A percentile compares a stretch with the other conserved stretches of the same genome.
Conservation (phyloP, 2,329 filamentous ascomycete genomes). For the Aspergillus glaucus region DNA sequence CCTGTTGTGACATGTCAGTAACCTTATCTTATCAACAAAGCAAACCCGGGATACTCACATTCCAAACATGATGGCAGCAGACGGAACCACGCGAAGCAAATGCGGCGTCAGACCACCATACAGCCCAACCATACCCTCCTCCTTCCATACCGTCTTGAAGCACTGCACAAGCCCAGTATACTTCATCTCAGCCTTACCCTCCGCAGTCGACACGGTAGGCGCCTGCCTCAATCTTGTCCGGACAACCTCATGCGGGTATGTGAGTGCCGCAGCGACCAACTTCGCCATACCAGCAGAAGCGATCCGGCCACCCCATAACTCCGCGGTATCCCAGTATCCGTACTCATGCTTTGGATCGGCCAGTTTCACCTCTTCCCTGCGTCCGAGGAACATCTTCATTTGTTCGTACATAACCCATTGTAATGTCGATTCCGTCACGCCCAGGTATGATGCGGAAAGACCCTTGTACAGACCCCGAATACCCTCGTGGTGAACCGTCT, state of each 20-base stretch:
- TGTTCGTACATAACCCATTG: conserved; percentile 95
- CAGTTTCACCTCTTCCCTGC: conserved; percentile 54
- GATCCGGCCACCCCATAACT: conserved; percentile 73
- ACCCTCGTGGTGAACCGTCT: conserved; percentile 76
- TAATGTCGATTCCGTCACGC: conserved; percentile 80
- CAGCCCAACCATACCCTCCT: conserved; percentile 77
- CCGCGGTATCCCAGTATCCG: conserved; percentile 65
- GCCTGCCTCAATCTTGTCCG: conserved; percentile 80
- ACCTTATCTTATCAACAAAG: conserved; percentile 21
- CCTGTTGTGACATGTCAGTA: conserved; percentile 26
- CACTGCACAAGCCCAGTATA: conserved; percentile 86
- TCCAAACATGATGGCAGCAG: conserved; percentile 93
- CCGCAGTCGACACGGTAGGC: conserved; percentile 69
- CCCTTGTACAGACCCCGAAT: conserved; percentile 79
- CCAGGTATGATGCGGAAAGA: conserved; percentile 84
- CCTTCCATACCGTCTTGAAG: conserved; percentile 78
- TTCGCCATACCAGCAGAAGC: conserved; percentile 72
- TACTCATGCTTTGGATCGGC: conserved; percentile 54
- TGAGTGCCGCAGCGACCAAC: conserved; percentile 72
- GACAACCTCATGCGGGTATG: conserved; percentile 89
- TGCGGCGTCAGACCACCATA: conserved; percentile 92
- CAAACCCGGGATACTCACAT: conserved; percentile 50
- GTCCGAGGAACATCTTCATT: conserved; percentile 68
- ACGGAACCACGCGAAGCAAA: conserved; percentile 82
- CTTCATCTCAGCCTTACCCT: conserved; percentile 60